These are phyloP conservation scores for Kwoniella sp. DNA, from an alignment of 768 basidiomycete genomes.

Conservation along the genomic window DNA sequence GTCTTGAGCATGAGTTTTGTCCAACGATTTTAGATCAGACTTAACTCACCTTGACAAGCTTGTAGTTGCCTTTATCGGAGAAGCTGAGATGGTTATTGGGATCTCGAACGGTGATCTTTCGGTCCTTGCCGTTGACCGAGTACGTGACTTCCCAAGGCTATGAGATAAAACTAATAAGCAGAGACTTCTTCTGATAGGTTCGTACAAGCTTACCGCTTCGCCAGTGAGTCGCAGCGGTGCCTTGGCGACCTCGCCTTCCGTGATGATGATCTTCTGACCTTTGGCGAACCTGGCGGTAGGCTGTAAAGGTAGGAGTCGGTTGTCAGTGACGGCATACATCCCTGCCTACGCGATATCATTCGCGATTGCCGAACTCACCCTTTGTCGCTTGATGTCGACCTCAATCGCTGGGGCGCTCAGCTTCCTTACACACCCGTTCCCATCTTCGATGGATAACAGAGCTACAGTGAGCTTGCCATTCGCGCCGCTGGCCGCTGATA, in stretches of 20 bases:
- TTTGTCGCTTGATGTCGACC: slow-evolving; percentile 79
- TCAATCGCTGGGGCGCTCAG: slow-evolving; percentile 75
- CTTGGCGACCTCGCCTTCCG: slow-evolving; percentile 71
- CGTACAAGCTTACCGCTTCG: slow-evolving; percentile 68
- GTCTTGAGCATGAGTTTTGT: slow-evolving; percentile 5
- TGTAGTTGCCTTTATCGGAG: slow-evolving; percentile 74
- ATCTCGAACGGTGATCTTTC: slow-evolving; percentile 61
- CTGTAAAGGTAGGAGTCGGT: slow-evolving; percentile 57
- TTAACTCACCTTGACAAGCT: slow-evolving; percentile 66
- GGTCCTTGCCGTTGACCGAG: slow-evolving; percentile 60
- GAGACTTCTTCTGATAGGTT: not conserved
- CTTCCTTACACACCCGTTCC: slow-evolving; percentile 78
- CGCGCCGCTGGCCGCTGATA: slow-evolving; percentile 33
- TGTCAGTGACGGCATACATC: not conserved
- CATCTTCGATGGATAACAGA: slow-evolving; percentile 80
- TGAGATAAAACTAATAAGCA: not conserved
- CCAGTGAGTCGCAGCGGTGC: slow-evolving; percentile 87
- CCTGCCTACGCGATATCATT: not conserved
- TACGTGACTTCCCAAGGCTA: slow-evolving; percentile 90
- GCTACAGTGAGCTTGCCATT: slow-evolving; percentile 42
- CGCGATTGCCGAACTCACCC: slow-evolving; percentile 61
- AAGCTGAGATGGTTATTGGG: slow-evolving; percentile 76
- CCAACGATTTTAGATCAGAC: not conserved
- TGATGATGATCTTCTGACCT: slow-evolving; percentile 65
- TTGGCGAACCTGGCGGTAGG: slow-evolving; percentile 88